Percentiles rank a stretch among this genome's conserved stretches.
Evolutionary conservation across 2,329 filamentous ascomycete species (phyloP).

Genomic region (Pseudogymnoascus destructans): DNA sequence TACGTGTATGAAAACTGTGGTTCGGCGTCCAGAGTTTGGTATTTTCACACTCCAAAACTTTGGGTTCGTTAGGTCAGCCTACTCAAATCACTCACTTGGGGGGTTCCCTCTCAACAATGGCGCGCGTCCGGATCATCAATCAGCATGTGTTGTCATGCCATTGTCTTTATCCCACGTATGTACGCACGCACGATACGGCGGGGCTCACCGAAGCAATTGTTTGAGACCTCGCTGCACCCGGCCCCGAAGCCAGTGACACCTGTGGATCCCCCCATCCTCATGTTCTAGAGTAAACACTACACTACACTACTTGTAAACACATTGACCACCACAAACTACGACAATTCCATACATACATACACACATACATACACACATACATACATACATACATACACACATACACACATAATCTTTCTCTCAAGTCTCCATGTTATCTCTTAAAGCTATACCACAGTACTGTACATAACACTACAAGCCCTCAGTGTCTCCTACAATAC

Average conservation of each 20-base stretch:
- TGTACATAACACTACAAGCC: background rate
- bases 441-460: background rate
- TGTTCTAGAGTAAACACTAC: background rate
- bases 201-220: background rate
- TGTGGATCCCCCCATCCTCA: background rate
- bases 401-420: background rate
- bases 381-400: too few relatives aligned
- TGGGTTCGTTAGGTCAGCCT: background rate
- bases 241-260: background rate
- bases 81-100: too few relatives aligned
- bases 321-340: background rate
- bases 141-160: constrained; percentile 1
- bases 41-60: background rate
- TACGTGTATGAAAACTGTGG: background rate
- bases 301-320: background rate
- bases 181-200: background rate
- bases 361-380: too few relatives aligned
- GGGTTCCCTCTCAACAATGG: background rate
- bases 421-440: background rate
- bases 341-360: background rate
- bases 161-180: background rate
- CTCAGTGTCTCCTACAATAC: background rate
- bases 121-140: background rate
- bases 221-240: constrained; percentile 4
- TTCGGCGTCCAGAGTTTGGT: background rate